Evolutionary conservation across 805 yeast genomes (phyloP), one percentile per base, ranked within the genome.

Genomic region (Starmerella apis): DNA sequence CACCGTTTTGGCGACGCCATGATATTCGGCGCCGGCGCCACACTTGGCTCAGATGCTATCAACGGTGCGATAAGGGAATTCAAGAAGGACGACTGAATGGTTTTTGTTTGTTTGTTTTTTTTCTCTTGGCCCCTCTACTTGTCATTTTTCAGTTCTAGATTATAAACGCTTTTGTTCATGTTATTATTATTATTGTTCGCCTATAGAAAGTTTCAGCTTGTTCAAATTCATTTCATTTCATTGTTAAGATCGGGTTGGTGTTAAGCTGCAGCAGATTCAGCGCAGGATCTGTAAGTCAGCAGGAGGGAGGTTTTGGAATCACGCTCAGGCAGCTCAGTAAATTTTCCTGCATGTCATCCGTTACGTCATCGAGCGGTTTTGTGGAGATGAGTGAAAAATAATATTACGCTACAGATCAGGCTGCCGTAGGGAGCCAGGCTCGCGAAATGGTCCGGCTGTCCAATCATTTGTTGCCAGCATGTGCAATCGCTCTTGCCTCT

Each of bases 1-100:
- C 74, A 83, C 56, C 81, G 83, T 66, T 69, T 88, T 51, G 95
- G 95, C 52, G 79, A 86, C 57, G 94, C 96, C 16, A 88, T 94
- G 24, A 79, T 87, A 42, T 90, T 86, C 58, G 96, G 96, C 66
- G 96, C 95, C 8, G 97, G 97, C 71, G 95, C 96, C 33, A 81
- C 95, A 1, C 72, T 88, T 48, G 97, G 97, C 63, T 75, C 85
- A 41, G 86, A 83, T 60, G 59, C 88, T 44, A 84, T 88, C 31
- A 78, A 83, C 49, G 54, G 54, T 16, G 51, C 50, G 20, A 51
- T 51, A 22, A 35, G 28, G 44, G 49, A 48, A 18, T 25, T 51
- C 51, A 51, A 47, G 51, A 47, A 51, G 37, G 23, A 46, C 31
- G 49, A 39, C 28, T 42, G 25, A 14, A 16, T 20, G 18, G n/a